phyloP scores from a whole-genome alignment of 2,329 filamentous ascomycete genomes.

The Penicillium palitans region DNA sequence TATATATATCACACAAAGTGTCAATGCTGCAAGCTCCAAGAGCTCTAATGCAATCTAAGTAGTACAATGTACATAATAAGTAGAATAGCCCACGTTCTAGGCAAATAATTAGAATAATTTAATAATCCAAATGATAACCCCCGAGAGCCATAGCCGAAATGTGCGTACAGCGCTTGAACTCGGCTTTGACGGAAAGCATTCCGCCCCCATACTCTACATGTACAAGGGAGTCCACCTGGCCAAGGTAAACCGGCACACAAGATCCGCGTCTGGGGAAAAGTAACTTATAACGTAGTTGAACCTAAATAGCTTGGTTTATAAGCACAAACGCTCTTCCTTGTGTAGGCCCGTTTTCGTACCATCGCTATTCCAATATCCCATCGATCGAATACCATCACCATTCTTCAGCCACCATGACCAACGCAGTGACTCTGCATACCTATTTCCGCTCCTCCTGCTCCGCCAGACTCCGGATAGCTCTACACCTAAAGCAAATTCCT shows the following conservation, averaged over 20 bases:
- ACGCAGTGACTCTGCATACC: slow-evolving; percentile 51
- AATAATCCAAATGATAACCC: no score
- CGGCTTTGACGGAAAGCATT: slow-evolving; percentile 4
- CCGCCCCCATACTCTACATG: not conserved
- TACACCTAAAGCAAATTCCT: slow-evolving; percentile 56
- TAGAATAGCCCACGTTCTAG: not conserved
- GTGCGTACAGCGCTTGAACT: slow-evolving; percentile 2
- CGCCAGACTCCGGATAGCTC: slow-evolving; percentile 60
- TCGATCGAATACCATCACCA: not conserved
- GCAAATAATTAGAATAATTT: not conserved
- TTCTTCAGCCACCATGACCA: slow-evolving; percentile 19
- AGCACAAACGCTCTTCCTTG: not conserved
- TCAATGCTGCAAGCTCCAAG: not conserved
- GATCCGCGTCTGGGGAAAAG: not conserved
- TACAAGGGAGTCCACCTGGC: no score
- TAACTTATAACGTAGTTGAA: not conserved
- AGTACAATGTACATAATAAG: no score
- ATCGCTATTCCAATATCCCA: not conserved
- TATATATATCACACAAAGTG: not conserved
- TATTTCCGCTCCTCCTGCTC: slow-evolving; percentile 66
- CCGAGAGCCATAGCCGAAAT: slow-evolving; percentile 1
- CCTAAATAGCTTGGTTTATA: not conserved
- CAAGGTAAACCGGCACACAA: not conserved
- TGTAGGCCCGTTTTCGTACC: not conserved
- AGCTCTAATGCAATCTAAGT: no score